Evolutionary conservation across 83 land plant genomes (phyloP).

Genomic region (Diphasiastrum complanatum): DNA sequence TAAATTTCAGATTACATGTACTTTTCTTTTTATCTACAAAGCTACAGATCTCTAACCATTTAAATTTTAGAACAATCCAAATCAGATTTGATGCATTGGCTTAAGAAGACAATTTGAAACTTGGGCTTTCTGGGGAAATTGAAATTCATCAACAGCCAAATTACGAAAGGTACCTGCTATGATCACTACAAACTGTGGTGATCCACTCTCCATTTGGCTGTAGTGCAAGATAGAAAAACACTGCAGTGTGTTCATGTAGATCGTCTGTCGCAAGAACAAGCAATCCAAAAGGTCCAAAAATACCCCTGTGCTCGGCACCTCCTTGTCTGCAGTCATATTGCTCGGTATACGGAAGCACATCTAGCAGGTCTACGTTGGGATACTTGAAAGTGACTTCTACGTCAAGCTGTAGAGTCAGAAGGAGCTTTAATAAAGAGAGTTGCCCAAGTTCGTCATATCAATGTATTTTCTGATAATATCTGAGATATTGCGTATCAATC

Average conservation of each 20-base stretch:
- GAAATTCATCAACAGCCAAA: no score
- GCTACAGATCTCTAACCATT: background rate
- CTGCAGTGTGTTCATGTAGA: background rate
- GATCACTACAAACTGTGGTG: slow-evolving; percentile 8
- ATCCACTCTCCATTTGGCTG: background rate
- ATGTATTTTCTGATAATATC: background rate
- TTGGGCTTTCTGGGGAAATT: background rate
- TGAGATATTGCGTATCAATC: background rate
- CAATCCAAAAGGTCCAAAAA: slow-evolving; percentile 2
- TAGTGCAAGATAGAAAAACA: slow-evolving; percentile 1
- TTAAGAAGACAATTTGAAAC: background rate
- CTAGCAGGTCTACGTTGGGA: background rate
- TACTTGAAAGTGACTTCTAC: background rate
- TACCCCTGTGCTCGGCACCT: background rate
- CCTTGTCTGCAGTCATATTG: slow-evolving; percentile 5
- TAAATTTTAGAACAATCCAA: background rate
- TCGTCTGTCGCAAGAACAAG: slow-evolving; percentile 4
- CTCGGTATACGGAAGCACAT: background rate
- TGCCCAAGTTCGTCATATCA: background rate
- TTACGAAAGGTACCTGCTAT: slow-evolving; percentile 5
- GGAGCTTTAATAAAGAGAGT: background rate
- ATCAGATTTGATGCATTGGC: background rate
- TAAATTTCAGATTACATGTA: background rate
- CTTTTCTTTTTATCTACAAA: background rate
- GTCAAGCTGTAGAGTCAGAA: slow-evolving; percentile 1